Base-by-base conservation (phyloP, 495 filamentous ascomycete species). In the Sordaria brevicollis region DNA sequence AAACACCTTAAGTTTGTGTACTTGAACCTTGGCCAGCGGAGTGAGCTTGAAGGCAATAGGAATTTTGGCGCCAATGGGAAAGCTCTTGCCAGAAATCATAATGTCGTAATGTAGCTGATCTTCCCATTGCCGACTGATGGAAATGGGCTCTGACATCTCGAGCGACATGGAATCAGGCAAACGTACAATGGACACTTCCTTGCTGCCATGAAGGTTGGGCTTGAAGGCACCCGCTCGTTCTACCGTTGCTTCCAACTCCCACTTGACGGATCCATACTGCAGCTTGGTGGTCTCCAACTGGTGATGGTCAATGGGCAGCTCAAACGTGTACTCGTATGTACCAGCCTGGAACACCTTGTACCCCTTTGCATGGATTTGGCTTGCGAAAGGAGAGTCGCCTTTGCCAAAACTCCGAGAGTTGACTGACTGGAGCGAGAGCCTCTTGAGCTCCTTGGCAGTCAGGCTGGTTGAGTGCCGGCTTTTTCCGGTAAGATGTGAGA, bases 81-180 rank as follows among this genome's bases (percentile, higher is more conserved):
- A 99, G 2, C 94, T 97, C 87, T 99, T 99, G 67, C 96, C 95
- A 4, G 94, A 97, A 71, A 99, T 97, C 74, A 98, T 92, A 71
- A 99, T 99, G 74, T 99, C 95, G 79, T 99, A 99, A 75, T 97
- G 94, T 36, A 99, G 86, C 75, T 99, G 95, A 75, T 99, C 96
- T 75, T 99, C 95, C 95, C 95, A 99, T 69, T 93, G 94, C 31
- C 95, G 85, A 67, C 92, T 97, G 74, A 99, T 98, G 25, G 94
- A 94, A 78, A 99, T 99, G 15, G 95, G 95, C 76, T 99, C 95
- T 33, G 94, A 89, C 79, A 93, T 92, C 76, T 99, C 96, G 66
- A 98, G 82, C 5, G 94, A 98, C 65, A 93, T 87, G 81, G 98
- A 93, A 19, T 94, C 89, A 0, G 95, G 95, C 2, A 94, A 89